phyloP scores from a whole-genome alignment of 306 rosid species.

The Trifolium subterraneum region DNA sequence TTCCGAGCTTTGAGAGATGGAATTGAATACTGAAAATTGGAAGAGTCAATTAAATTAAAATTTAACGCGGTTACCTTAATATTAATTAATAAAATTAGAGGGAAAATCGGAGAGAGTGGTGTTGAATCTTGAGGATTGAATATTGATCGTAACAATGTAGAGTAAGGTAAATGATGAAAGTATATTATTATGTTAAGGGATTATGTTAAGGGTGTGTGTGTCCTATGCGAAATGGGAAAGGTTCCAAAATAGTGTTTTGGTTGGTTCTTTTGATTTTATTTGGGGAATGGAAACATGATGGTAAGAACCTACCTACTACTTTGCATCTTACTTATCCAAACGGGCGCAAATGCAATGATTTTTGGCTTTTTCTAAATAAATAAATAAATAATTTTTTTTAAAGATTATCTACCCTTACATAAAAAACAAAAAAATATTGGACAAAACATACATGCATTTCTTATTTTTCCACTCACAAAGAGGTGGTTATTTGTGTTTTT shows the following conservation, averaged over 20 bases:
- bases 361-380: not conserved
- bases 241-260: slow-evolving; percentile 35
- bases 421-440: no score
- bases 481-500: no score
- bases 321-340: slow-evolving; percentile 25
- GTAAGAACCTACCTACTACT: slow-evolving; percentile 23
- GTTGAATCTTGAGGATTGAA: slow-evolving; percentile 10
- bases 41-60: slow-evolving; percentile 28
- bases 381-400: no score
- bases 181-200: no score
- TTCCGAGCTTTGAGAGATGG: not conserved
- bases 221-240: not conserved
- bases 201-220: not conserved
- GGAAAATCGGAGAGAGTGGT: slow-evolving; percentile 23
- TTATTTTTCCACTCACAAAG: no score
- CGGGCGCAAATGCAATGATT: not conserved
- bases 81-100: not conserved
- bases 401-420: no score
- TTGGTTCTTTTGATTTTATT: not conserved
- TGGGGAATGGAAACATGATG: not conserved
- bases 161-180: no score
- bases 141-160: not conserved
- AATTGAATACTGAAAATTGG: not conserved
- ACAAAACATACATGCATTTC: no score
- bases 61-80: slow-evolving; percentile 37